phyloP scores from a whole-genome alignment of 306 rosid genomes.

The Purshia tridentata region DNA sequence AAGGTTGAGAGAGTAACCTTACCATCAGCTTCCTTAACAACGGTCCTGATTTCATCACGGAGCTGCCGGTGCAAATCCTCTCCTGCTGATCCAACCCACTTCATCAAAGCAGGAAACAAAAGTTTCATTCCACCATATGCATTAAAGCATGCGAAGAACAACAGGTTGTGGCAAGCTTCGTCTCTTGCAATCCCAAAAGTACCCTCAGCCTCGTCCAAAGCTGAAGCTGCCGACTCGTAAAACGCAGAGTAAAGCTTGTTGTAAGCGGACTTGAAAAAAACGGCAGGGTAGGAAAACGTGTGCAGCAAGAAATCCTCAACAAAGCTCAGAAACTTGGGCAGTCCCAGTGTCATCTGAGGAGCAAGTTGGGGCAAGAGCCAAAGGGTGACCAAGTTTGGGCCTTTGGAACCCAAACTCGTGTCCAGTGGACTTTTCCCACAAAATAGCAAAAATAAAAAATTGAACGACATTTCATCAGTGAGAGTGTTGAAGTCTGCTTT shows the following conservation, averaged over 20 bases:
- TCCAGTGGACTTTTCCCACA: slow-evolving; percentile 35
- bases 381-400: slow-evolving; percentile 20
- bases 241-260: slow-evolving; percentile 45
- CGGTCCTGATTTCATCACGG: slow-evolving; percentile 51
- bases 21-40: slow-evolving; percentile 36
- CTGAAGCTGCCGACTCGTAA: slow-evolving; percentile 15
- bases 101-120: slow-evolving; percentile 50
- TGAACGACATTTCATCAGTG: slow-evolving; percentile 33
- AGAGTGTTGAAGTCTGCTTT: slow-evolving; percentile 32
- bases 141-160: slow-evolving; percentile 62
- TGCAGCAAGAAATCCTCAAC: slow-evolving; percentile 50
- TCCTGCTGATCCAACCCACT: slow-evolving; percentile 65
- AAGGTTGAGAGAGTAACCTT: slow-evolving; percentile 36
- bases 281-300: slow-evolving; percentile 45
- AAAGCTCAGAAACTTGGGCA: slow-evolving; percentile 40
- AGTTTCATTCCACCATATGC: slow-evolving; percentile 62
- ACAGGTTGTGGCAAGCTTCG: slow-evolving; percentile 65
- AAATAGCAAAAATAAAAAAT: slow-evolving; percentile 48
- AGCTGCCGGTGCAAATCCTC: slow-evolving; percentile 43
- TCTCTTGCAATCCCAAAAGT: slow-evolving; percentile 41
- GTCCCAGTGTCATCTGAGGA: slow-evolving; percentile 42
- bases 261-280: slow-evolving; percentile 44
- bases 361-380: slow-evolving; percentile 62
- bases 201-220: slow-evolving; percentile 53
- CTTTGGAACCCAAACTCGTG: slow-evolving; percentile 33